phyloP scores from a whole-genome alignment of 139 green algal genomes.

The Dunaliella sp. region DNA sequence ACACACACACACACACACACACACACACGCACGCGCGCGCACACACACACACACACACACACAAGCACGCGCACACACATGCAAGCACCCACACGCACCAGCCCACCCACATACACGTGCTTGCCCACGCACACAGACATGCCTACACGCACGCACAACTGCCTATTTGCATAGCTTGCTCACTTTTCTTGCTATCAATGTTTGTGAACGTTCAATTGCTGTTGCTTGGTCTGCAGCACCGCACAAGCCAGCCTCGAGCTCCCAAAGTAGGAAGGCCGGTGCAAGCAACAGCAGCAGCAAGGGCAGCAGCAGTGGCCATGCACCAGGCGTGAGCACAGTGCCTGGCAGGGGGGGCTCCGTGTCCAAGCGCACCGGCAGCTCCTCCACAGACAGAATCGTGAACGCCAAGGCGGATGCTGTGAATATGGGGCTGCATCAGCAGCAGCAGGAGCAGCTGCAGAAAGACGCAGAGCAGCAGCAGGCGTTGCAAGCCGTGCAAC shows the following conservation, averaged over 20 bases:
- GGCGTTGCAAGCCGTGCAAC: neutral
- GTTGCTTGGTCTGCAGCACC: neutral
- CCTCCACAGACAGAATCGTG: neutral
- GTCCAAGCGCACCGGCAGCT: neutral
- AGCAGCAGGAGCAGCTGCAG: too few relatives aligned
- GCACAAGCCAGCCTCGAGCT: neutral
- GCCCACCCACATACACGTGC: constrained; percentile 1
- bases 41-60: constrained; percentile 10
- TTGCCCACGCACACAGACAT: neutral
- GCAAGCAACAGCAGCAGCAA: neutral
- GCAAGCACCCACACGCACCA: neutral
- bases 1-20: constrained; percentile 13
- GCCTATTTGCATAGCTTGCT: neutral
- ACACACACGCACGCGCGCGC: constrained; percentile 11
- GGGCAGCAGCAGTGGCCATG: neutral
- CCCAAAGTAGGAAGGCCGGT: neutral
- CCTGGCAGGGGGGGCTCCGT: neutral
- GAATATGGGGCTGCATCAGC: neutral
- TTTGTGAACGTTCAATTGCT: too few relatives aligned
- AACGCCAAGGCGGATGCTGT: neutral
- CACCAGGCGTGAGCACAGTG: neutral
- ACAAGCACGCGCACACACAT: constrained; percentile 5
- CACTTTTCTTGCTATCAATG: neutral
- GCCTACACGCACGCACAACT: neutral
- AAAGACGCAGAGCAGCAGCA: neutral